phyloP scores from a whole-genome alignment of 345 rosid species.

The Erysimum cheiranthoides region DNA sequence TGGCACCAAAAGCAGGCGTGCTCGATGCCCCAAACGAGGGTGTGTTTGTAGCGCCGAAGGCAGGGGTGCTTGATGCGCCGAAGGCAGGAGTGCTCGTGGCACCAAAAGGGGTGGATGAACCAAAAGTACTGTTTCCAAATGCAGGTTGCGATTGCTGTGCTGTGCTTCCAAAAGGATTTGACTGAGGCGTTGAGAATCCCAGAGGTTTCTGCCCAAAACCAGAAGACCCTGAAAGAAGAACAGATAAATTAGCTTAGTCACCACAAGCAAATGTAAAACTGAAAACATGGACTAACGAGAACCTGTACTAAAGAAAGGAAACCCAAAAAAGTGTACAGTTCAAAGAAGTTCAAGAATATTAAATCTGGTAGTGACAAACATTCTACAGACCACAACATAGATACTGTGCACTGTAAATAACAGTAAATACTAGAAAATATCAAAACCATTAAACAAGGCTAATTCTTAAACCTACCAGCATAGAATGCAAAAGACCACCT shows the following conservation, averaged over 20 bases:
- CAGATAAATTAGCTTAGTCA: slow-evolving; percentile 14
- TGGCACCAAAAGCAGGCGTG: slow-evolving; percentile 66
- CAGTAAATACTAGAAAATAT: slow-evolving; percentile 5
- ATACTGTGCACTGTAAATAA: slow-evolving; percentile 1
- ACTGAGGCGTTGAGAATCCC: slow-evolving; percentile 76
- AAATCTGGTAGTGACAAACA: not conserved
- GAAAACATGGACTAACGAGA: slow-evolving; percentile 10
- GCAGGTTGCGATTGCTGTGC: too few relatives aligned
- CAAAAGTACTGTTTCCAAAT: slow-evolving; percentile 72
- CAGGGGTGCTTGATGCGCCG: too few relatives aligned
- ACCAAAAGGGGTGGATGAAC: slow-evolving; percentile 79
- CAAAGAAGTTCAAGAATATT: slow-evolving; percentile 3
- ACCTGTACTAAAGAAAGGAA: slow-evolving; percentile 7
- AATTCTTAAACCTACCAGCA: slow-evolving; percentile 11
- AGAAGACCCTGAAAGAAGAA: slow-evolving; percentile 60
- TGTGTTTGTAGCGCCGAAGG: too few relatives aligned
- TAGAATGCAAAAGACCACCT: too few relatives aligned
- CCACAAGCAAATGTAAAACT: slow-evolving; percentile 9
- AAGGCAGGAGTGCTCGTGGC: slow-evolving; percentile 55
- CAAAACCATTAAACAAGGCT: slow-evolving; percentile 23
- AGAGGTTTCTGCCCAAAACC: slow-evolving; percentile 86
- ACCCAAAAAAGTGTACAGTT: not conserved
- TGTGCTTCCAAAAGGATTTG: slow-evolving; percentile 76
- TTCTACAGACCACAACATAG: not conserved
- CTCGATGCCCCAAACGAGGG: too few relatives aligned